Percentiles rank a stretch among this genome's conserved stretches.
These are phyloP conservation scores for Cynanchum wilfordii DNA, from an alignment of 257 asterid genomes.

Conservation along the genomic window DNA sequence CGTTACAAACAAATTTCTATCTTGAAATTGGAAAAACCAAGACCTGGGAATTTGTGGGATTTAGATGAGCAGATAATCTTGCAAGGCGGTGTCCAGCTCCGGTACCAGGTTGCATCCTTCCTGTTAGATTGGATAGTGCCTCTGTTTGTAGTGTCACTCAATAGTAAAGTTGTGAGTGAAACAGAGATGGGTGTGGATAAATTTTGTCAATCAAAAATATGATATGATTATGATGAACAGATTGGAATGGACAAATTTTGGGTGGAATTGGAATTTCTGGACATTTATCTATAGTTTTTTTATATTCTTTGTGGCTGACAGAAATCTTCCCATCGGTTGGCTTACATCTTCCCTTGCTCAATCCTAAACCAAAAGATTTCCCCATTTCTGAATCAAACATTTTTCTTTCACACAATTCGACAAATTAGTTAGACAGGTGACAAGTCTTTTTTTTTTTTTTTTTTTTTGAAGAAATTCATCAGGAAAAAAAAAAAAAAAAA, in stretches of 20 bases:
- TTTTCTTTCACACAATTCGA: not conserved
- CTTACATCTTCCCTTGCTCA: not conserved
- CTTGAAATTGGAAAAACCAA: not conserved
- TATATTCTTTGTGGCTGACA: slow-evolving; percentile 59
- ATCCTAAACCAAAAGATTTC: not conserved
- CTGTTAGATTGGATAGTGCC: not conserved
- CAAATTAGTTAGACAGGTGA: not conserved
- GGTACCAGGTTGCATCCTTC: slow-evolving; percentile 29
- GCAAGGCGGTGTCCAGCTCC: slow-evolving; percentile 69
- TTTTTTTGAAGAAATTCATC: too few relatives aligned
- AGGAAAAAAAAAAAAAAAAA: too few relatives aligned
- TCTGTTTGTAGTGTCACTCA: not conserved
- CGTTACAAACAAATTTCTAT: not conserved
- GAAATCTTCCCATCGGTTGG: slow-evolving; percentile 2
- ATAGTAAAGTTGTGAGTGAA: not conserved
- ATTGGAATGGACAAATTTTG: not conserved
- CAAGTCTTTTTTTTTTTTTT: not conserved
- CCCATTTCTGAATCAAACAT: not conserved
- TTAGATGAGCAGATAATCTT: slow-evolving; percentile 78
- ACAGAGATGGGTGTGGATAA: slow-evolving; percentile 16
- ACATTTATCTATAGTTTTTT: slow-evolving; percentile 46
- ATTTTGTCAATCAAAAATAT: not conserved
- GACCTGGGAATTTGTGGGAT: slow-evolving; percentile 71
- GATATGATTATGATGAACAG: not conserved
- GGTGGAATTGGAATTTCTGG: slow-evolving; percentile 15